A percentile compares a stretch with the other conserved stretches of the same genome.
phyloP scores from a whole-genome alignment of 108 stramenopile genomes.

The Seminavis robusta region DNA sequence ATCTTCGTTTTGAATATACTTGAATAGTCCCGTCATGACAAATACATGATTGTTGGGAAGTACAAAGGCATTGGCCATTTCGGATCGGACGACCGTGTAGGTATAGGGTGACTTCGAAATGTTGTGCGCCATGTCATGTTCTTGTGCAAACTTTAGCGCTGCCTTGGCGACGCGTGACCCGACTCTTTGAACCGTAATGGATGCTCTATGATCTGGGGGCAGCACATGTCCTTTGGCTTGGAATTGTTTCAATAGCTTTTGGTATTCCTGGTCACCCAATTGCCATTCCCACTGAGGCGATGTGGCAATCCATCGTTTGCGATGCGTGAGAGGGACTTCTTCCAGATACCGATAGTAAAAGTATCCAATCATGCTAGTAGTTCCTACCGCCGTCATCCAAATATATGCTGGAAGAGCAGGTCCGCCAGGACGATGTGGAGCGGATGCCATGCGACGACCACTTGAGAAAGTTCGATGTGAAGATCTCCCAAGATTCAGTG shows the following conservation, averaged over 20 bases:
- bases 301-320: conserved; percentile 69
- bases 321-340: conserved; percentile 64
- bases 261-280: conserved; percentile 64
- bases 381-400: conserved; percentile 25
- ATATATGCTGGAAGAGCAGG: conserved; percentile 41
- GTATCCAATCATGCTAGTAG: conserved; percentile 30
- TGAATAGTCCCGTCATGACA: conserved; percentile 72
- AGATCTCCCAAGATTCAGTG: too few species aligned
- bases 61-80: conserved; percentile 82
- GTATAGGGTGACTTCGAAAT: conserved; percentile 38
- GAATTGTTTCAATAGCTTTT: conserved; percentile 43
- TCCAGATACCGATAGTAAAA: conserved; percentile 59
- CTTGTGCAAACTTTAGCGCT: conserved; percentile 24
- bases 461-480: too few species aligned
- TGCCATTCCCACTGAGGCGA: conserved; percentile 41
- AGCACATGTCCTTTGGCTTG: conserved; percentile 42
- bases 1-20: conserved; percentile 70
- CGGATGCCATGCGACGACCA: too few species aligned
- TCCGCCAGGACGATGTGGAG: not conserved
- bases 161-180: conserved; percentile 71
- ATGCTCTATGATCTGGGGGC: conserved; percentile 61
- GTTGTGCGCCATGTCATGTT: conserved; percentile 17
- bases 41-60: conserved; percentile 84
- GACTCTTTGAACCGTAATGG: conserved; percentile 62
- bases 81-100: conserved; percentile 71